These are phyloP conservation scores for Edaphochlamys debaryana DNA, from an alignment of 139 green algal species.

Conservation along the genomic window DNA sequence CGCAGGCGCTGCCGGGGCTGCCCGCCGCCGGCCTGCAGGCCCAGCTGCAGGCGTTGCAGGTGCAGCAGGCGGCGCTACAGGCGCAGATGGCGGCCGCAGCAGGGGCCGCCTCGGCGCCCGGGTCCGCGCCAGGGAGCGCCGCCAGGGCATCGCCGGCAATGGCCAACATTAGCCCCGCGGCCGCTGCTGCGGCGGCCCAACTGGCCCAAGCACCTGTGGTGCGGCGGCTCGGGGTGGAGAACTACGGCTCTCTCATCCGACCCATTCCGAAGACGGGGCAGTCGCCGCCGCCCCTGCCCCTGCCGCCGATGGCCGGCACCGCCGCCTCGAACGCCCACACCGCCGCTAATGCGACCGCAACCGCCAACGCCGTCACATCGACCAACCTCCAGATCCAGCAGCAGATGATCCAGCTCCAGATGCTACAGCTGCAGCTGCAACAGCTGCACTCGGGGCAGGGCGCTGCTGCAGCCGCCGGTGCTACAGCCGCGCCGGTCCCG, in stretches of 20 bases:
- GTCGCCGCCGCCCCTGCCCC: background rate
- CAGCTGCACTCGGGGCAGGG: background rate
- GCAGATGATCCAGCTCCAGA: background rate
- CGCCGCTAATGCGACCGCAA: background rate
- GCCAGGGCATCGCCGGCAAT: too few species aligned
- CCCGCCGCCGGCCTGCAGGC: background rate
- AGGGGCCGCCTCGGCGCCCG: too few species aligned
- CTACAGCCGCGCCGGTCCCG: background rate
- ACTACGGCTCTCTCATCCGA: slow-evolving; percentile 1
- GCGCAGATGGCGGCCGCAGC: background rate
- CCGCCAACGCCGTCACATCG: background rate
- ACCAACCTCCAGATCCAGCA: background rate
- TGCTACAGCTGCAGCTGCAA: background rate
- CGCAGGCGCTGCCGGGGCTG: background rate
- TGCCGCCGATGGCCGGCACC: background rate
- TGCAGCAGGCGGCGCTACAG: slow-evolving; percentile 11
- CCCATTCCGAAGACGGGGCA: background rate
- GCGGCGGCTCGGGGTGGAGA: background rate
- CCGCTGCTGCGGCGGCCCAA: background rate
- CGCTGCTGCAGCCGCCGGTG: background rate
- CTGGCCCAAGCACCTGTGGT: too few species aligned
- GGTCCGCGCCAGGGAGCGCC: too few species aligned
- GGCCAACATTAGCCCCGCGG: background rate
- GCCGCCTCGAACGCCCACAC: too few species aligned
- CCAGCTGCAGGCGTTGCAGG: slow-evolving; percentile 7